Percentiles rank a stretch among this genome's conserved stretches.
Evolutionary conservation across 108 stramenopile genomes (phyloP).

Genomic region (Nitzschia sp.): DNA sequence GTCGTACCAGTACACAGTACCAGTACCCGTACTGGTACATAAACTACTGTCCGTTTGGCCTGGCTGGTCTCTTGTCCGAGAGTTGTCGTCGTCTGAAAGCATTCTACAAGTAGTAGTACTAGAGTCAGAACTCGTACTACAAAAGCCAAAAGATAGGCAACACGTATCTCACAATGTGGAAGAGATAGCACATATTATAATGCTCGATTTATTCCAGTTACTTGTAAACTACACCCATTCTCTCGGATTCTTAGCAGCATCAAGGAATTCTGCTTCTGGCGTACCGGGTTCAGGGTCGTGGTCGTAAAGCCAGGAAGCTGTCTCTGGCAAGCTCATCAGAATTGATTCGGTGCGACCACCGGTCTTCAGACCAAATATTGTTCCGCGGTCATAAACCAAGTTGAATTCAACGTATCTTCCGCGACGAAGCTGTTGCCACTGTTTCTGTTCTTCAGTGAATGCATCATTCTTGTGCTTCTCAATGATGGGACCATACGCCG

Average conservation of each 20-base stretch:
- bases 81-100: no score
- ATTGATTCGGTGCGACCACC: slow-evolving; percentile 96
- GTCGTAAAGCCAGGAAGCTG: slow-evolving; percentile 95
- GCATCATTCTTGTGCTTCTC: slow-evolving; percentile 81
- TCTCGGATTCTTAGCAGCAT: slow-evolving; percentile 83
- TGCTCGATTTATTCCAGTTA: no score
- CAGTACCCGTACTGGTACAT: no score
- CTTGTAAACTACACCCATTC: slow-evolving; percentile 86
- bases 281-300: slow-evolving; percentile 70
- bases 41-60: no score
- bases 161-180: no score
- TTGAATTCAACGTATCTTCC: slow-evolving; percentile 98
- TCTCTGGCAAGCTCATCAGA: slow-evolving; percentile 97
- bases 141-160: no score
- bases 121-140: background rate
- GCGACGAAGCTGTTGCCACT: slow-evolving; percentile 93
- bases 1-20: no score
- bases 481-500: slow-evolving; percentile 90
- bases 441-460: slow-evolving; percentile 87
- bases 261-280: slow-evolving; percentile 91
- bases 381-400: slow-evolving; percentile 97
- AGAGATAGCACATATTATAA: no score
- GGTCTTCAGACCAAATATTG: slow-evolving; percentile 96
- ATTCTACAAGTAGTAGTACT: background rate
- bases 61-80: no score